Conservation (phyloP, 495 filamentous ascomycete genomes). For the Letharia lupina region DNA sequence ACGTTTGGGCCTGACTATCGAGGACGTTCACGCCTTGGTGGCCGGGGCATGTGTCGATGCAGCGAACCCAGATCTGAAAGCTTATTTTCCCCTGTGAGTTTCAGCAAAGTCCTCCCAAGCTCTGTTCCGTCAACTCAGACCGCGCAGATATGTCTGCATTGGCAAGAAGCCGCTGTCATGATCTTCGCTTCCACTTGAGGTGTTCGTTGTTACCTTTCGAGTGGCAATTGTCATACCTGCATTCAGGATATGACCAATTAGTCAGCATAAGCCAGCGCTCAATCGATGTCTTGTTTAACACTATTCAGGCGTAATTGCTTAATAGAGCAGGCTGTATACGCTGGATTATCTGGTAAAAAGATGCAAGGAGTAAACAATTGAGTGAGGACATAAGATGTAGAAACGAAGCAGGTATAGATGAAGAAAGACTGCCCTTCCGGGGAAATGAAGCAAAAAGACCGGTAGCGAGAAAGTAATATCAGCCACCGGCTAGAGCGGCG, state of each 20-base stretch:
- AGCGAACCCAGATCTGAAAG: slow-evolving; percentile 53
- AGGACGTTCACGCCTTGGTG: slow-evolving; percentile 56
- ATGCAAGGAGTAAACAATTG: neutral
- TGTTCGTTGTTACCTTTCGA: neutral
- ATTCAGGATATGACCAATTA: neutral
- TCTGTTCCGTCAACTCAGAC: neutral
- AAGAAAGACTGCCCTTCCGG: neutral
- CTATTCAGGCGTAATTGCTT: neutral
- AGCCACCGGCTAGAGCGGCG: neutral
- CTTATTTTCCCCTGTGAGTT: slow-evolving; percentile 69
- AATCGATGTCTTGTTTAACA: neutral
- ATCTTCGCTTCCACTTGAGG: slow-evolving; percentile 23
- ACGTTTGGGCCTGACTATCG: slow-evolving; percentile 49
- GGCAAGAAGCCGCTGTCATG: slow-evolving; percentile 39
- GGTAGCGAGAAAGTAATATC: slow-evolving; percentile 24
- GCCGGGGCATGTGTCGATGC: slow-evolving; percentile 60
- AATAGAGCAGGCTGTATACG: neutral
- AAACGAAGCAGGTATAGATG: slow-evolving; percentile 9
- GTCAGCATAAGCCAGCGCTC: neutral
- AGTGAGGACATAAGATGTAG: slow-evolving; percentile 35
- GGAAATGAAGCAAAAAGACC: slow-evolving; percentile 21
- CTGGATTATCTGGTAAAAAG: neutral
- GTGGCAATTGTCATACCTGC: neutral
- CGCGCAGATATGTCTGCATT: slow-evolving; percentile 47
- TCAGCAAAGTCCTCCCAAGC: neutral